These are phyloP conservation scores for Ogataea neopini DNA, from an alignment of 805 yeast species.

Conservation along the genomic window DNA sequence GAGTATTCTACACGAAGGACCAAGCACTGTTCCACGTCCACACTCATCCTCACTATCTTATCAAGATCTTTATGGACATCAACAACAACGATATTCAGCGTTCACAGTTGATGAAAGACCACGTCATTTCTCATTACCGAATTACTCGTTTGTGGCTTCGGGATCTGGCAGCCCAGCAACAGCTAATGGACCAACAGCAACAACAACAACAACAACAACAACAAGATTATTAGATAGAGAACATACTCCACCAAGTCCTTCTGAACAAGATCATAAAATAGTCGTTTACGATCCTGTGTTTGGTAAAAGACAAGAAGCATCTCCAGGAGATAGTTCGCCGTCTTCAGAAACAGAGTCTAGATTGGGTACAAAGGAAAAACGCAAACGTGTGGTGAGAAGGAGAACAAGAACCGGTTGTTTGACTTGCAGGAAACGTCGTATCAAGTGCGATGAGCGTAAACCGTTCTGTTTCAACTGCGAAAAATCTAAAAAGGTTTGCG, in stretches of 20 bases:
- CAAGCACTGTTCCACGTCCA: neutral
- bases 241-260: neutral
- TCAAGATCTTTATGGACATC: conserved; percentile 1
- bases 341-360: neutral
- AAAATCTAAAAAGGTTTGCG: conserved; percentile 60
- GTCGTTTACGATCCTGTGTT: conserved; percentile 13
- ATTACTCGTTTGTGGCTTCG: neutral
- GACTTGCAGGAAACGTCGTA: conserved; percentile 69
- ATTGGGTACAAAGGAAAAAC: conserved; percentile 35
- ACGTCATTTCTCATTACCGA: conserved; percentile 7
- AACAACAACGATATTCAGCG: neutral
- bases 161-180: neutral
- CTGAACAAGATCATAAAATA: neutral
- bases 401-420: conserved; percentile 76
- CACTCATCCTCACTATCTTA: conserved; percentile 4
- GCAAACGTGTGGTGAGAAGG: conserved; percentile 48
- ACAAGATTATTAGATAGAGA: neutral
- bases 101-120: conserved; percentile 8
- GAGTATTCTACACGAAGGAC: conserved; percentile 12
- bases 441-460: conserved; percentile 74
- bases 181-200: too few relatives aligned
- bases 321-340: conserved; percentile 5
- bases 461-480: conserved; percentile 71
- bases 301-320: conserved; percentile 9
- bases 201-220: too few relatives aligned